A percentile compares a stretch with the other conserved stretches of the same genome.
These are phyloP conservation scores for Penicillium sumatraense DNA, from an alignment of 2,329 filamentous ascomycete species.

Conservation along the genomic window DNA sequence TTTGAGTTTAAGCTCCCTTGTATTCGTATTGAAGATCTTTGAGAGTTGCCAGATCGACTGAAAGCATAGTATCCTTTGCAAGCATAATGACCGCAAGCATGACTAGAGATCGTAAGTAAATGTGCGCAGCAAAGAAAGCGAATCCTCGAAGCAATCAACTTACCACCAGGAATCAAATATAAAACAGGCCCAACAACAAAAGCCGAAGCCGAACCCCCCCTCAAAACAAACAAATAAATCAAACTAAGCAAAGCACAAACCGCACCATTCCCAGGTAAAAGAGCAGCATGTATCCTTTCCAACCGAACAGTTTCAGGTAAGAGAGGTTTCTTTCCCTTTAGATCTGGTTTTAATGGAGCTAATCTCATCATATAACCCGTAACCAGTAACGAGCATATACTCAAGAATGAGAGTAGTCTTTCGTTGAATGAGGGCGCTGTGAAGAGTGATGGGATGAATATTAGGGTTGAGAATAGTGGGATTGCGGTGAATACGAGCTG, in stretches of 20 bases:
- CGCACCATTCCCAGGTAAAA: constrained; percentile 33
- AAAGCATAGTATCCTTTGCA: constrained; percentile 41
- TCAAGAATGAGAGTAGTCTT: constrained; percentile 35
- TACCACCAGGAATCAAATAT: constrained; percentile 46
- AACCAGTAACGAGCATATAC: constrained; percentile 41
- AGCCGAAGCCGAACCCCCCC: constrained; percentile 18
- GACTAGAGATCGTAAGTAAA: constrained; percentile 28
- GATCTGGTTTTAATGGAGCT: constrained; percentile 32
- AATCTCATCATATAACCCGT: constrained; percentile 45
- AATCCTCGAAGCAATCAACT: constrained; percentile 28
- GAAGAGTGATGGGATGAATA: constrained; percentile 40
- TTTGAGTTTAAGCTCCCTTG: constrained; percentile 48
- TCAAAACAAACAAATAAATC: constrained; percentile 26
- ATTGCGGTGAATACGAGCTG: constrained; percentile 42
- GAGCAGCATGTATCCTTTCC: constrained; percentile 24
- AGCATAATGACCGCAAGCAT: constrained; percentile 38
- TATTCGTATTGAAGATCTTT: constrained; percentile 47
- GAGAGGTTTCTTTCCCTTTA: constrained; percentile 35
- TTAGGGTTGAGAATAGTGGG: constrained; percentile 35
- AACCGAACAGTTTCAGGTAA: constrained; percentile 21
- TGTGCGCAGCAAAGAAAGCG: constrained; percentile 20
- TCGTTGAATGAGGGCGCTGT: constrained; percentile 24
- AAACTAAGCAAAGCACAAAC: constrained; percentile 37
- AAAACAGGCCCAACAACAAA: constrained; percentile 29
- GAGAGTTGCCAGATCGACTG: constrained; percentile 44